These are phyloP conservation scores for Phaffomyces thermotolerans DNA, from an alignment of 805 yeast species.

Conservation along the genomic window DNA sequence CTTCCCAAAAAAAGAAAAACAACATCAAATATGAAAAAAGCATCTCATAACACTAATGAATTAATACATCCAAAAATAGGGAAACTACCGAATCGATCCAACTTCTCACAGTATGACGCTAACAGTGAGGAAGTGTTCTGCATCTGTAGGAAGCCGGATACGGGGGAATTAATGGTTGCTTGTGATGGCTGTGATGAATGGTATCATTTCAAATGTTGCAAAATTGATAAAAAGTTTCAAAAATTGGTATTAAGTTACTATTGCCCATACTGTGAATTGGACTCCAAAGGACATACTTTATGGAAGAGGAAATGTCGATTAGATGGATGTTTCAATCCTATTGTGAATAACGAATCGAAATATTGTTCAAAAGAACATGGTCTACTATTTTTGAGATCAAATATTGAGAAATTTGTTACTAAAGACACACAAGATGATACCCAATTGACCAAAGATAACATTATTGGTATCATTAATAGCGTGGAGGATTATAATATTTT, in stretches of 20 bases:
- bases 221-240: slow-evolving; percentile 41
- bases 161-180: slow-evolving; percentile 81
- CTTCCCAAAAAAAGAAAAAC: too few species aligned
- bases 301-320: slow-evolving; percentile 79
- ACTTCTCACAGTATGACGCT: slow-evolving; percentile 30
- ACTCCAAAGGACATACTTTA: slow-evolving; percentile 38
- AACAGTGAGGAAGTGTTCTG: slow-evolving; percentile 66
- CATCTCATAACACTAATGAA: background rate
- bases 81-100: slow-evolving; percentile 11
- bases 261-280: slow-evolving; percentile 64
- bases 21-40: too few species aligned
- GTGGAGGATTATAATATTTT: slow-evolving; percentile 16
- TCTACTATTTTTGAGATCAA: slow-evolving; percentile 10
- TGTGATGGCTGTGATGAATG: slow-evolving; percentile 95
- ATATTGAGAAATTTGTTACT: slow-evolving; percentile 2
- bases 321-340: slow-evolving; percentile 48
- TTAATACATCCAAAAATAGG: slow-evolving; percentile 25
- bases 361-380: slow-evolving; percentile 79
- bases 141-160: slow-evolving; percentile 70
- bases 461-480: slow-evolving; percentile 11
- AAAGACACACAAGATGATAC: background rate
- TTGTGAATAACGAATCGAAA: slow-evolving; percentile 42
- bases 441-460: slow-evolving; percentile 5
- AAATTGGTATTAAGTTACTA: slow-evolving; percentile 55
- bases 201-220: slow-evolving; percentile 82